Evolutionary conservation across 2,329 filamentous ascomycete genomes (phyloP).

Genomic region (Paecilomyces sp.): DNA sequence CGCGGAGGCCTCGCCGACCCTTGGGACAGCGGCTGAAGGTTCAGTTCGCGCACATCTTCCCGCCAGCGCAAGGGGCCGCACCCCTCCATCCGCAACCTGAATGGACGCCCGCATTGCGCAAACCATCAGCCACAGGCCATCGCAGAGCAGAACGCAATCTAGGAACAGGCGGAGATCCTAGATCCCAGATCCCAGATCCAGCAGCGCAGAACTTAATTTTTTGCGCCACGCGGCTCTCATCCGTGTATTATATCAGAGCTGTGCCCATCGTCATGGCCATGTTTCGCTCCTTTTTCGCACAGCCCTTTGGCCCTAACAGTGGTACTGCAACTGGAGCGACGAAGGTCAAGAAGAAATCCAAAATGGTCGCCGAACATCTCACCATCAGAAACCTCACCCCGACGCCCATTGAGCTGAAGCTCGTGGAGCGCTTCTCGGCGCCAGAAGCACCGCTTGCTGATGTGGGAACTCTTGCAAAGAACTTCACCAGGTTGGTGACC

Average conservation of each 20-base stretch:
- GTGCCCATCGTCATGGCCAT: neutral
- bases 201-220: neutral
- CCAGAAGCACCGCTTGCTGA: slow-evolving; percentile 33
- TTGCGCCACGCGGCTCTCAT: neutral
- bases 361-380: slow-evolving; percentile 42
- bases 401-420: slow-evolving; percentile 63
- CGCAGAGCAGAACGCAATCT: neutral
- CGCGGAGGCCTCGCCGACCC: neutral
- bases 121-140: neutral
- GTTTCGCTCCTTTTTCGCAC: neutral
- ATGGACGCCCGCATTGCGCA: neutral
- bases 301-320: neutral
- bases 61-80: slow-evolving; percentile 2
- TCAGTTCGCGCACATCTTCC: neutral
- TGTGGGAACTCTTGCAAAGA: slow-evolving; percentile 38
- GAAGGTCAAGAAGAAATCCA: neutral
- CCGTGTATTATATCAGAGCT: neutral
- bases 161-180: neutral
- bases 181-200: neutral
- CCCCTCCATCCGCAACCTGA: neutral
- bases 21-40: neutral
- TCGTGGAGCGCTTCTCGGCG: slow-evolving; percentile 65
- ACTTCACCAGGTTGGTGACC: slow-evolving; percentile 38
- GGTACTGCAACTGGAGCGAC: neutral
- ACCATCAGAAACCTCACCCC: slow-evolving; percentile 77